Base-by-base conservation (phyloP, 1,284 basidiomycete genomes). In the Coniferiporia sulphurascens region DNA sequence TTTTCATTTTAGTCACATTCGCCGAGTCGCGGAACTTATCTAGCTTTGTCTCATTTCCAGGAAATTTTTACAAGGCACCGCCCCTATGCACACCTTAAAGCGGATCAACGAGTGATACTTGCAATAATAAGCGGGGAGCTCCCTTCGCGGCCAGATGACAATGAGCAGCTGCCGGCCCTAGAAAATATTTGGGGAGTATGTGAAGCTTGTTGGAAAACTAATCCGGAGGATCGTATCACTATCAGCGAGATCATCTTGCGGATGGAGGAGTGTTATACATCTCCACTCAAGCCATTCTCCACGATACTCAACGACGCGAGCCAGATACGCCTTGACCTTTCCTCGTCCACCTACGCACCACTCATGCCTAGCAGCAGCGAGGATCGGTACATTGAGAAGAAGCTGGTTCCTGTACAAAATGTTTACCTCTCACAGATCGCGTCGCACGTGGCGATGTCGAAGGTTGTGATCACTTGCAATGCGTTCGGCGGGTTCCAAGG, bases 341-440 rank as follows among this genome's bases (percentile, higher is more conserved):
- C 54, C 44, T 15, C 43, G 21, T 32, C 43, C 3, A 4, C 10
- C 43, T 48, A 36, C 22, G 22, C 43, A n/a, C 43, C 54, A 3
- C 22, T 46, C 43, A 48, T 32, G 15, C 54, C 46, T 2, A 46
- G 32, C 43, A 5, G 27, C 27, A 5, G 27, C 27, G 27, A 5
- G 27, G 5, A 5, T 5, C 9, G 38, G 38, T 8, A 41, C 15
- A 2, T 2, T 3, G 15, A 41, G 38, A 41, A 41, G 9, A 48
- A 36, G 8, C 45, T 51, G 15, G 36, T 38, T 21, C 36, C 61
- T 1, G 52, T 62, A 13, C 34, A 62, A 38, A 34, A 51, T n/a
- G 57, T 36, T 2, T 59, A 62, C 48, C 61, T 62, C 15, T 21
- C 35, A 12, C 36, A 51, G 36, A n/a, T 38, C 36, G 61, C 61